These are phyloP conservation scores for Ceratobasidium sp. DNA, from an alignment of 1,284 basidiomycete species.

Conservation along the genomic window DNA sequence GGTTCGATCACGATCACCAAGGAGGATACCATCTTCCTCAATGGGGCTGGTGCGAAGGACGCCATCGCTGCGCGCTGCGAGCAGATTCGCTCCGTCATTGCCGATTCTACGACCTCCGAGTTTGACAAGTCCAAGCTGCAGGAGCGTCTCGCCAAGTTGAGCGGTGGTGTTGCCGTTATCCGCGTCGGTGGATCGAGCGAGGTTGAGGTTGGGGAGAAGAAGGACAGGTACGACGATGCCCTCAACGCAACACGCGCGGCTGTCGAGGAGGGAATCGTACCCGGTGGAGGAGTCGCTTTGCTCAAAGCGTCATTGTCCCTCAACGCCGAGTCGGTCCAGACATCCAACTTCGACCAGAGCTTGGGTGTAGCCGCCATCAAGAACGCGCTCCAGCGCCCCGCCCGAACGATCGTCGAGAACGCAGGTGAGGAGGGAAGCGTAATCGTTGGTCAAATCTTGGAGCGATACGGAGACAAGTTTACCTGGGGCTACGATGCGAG, in stretches of 20 bases:
- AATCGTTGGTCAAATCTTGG: slow-evolving; percentile 88
- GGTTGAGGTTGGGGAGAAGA: slow-evolving; percentile 99
- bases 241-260: slow-evolving; percentile 97
- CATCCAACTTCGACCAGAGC: slow-evolving; percentile 97
- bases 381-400: slow-evolving; percentile 85
- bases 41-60: slow-evolving; percentile 91
- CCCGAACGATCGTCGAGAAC: slow-evolving; percentile 92
- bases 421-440: slow-evolving; percentile 96
- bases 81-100: slow-evolving; percentile 90
- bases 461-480: slow-evolving; percentile 84
- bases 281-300: slow-evolving; percentile 93
- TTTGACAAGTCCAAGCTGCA: slow-evolving; percentile 97
- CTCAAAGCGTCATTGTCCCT: slow-evolving; percentile 91
- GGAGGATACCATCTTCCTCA: slow-evolving; percentile 97
- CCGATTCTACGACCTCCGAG: slow-evolving; percentile 89
- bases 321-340: slow-evolving; percentile 74
- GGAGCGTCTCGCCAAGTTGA: slow-evolving; percentile 96
- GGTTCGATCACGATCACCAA: slow-evolving; percentile 97
- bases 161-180: slow-evolving; percentile 97
- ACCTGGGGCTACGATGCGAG: slow-evolving; percentile 92
- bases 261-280: slow-evolving; percentile 98
- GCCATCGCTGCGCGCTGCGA: slow-evolving; percentile 91
- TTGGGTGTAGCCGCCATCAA: slow-evolving; percentile 96
- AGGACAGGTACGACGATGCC: slow-evolving; percentile 98
- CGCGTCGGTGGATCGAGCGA: slow-evolving; percentile 95